Base-by-base conservation (phyloP, 2,329 filamentous ascomycete species). In the Tolypocladium endophyticum region DNA sequence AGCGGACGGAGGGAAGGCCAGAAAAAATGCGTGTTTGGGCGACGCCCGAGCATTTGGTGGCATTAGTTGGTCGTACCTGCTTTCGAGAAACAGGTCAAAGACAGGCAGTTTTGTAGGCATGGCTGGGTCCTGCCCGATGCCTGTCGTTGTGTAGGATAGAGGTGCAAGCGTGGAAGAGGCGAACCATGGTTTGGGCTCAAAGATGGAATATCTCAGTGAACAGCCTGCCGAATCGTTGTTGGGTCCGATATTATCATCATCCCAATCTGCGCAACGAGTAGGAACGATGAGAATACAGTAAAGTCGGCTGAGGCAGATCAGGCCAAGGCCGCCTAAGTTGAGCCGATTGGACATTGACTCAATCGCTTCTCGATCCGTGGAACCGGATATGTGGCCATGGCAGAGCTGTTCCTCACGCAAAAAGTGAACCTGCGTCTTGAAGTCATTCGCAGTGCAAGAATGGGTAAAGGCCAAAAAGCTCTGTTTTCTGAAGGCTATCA, bases 1-100 rank as follows among this genome's bases (percentile, higher is more conserved):
- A 35, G 71, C 70, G 2, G 72, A 70, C 0, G 66, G 64, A 0
- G 82, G 80, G 56, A 84, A 84, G 2, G 77, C 70, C 1, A 85
- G 66, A 61, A 78, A 84, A 63, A 83, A 79, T 30, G 63, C 65
- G 4, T 69, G 64, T 33, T 63, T 66, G 9, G 62, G 60, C 63
- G 25, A 61, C 58, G 35, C 61, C 55, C 54, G 33, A 58, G 33
- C 18, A 59, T 45, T 61, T 52, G 38, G 33, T 4, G 70, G 66
- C 30, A 71, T 57, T 1, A 76, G 68, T 11, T 64, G 61, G 14
- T 70, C 61, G 54, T 74, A 75, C 16, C 70, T 67, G 23, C 75
- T 64, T 2, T 65, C 68, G 14, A 75, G 64, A 20, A 74, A 55
- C 14, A 65, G 58, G n/a, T 69, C 61, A 35, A 71, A 68, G 5